Conservation (phyloP, 169 alveolate species). For the Hepatocystis sp. region DNA sequence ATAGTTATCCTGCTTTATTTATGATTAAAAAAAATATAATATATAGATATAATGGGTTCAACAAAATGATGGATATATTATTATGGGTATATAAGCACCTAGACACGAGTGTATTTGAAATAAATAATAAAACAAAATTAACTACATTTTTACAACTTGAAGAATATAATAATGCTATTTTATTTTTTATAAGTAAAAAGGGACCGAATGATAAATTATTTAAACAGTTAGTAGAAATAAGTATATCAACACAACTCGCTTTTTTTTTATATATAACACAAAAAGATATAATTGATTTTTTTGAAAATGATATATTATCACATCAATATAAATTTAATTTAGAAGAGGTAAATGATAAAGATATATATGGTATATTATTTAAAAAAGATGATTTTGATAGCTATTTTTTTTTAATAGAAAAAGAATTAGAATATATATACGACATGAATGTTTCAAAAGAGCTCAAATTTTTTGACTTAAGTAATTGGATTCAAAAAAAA, state of each 20-base stretch:
- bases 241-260: slow-evolving; percentile 10
- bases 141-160: slow-evolving; percentile 14
- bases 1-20: slow-evolving; percentile 59
- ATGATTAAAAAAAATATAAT: slow-evolving; percentile 26
- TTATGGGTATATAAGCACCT: slow-evolving; percentile 38
- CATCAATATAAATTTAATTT: slow-evolving; percentile 11
- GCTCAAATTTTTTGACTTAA: slow-evolving; percentile 8
- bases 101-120: slow-evolving; percentile 39
- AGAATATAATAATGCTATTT: slow-evolving; percentile 55
- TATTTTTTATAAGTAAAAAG: slow-evolving; percentile 50
- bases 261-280: slow-evolving; percentile 44
- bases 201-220: background rate
- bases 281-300: slow-evolving; percentile 14
- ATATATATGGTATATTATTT: slow-evolving; percentile 44
- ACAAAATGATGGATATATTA: slow-evolving; percentile 7
- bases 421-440: slow-evolving; percentile 8
- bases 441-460: slow-evolving; percentile 3
- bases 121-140: slow-evolving; percentile 39
- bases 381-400: slow-evolving; percentile 47
- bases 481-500: slow-evolving; percentile 29
- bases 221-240: slow-evolving; percentile 21
- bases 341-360: slow-evolving; percentile 5
- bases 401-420: slow-evolving; percentile 20
- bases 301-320: slow-evolving; percentile 30
- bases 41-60: slow-evolving; percentile 26